Percentiles rank a stretch among this genome's conserved stretches.
phyloP scores from a whole-genome alignment of 257 asterid genomes.

The Coffea canephora region DNA sequence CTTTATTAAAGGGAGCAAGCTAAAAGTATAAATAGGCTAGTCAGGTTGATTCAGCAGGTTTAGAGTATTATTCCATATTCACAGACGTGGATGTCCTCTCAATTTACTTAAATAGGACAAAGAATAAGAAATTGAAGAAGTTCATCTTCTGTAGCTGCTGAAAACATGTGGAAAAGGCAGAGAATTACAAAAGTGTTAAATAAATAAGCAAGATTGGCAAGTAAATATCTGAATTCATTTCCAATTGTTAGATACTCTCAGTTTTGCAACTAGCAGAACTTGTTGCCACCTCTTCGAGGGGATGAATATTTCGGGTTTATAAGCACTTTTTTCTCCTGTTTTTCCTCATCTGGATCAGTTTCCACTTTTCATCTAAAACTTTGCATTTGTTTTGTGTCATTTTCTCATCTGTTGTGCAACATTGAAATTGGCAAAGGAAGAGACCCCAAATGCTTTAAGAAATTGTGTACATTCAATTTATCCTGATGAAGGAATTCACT shows the following conservation, averaged over 20 bases:
- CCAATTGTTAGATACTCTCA: neutral
- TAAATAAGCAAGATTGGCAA: neutral
- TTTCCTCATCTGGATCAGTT: neutral
- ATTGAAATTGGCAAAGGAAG: neutral
- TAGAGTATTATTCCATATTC: neutral
- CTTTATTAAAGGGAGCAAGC: neutral
- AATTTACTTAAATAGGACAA: neutral
- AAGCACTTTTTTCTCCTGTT: neutral
- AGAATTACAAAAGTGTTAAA: neutral
- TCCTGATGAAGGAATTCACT: neutral
- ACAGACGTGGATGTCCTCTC: neutral
- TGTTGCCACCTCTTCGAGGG: neutral
- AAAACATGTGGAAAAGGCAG: neutral
- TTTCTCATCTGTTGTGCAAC: neutral
- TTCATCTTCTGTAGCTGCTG: neutral
- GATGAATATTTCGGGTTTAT: neutral
- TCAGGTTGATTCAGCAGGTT: too few relatives aligned
- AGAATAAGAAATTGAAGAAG: neutral
- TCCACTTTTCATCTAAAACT: neutral
- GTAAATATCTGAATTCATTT: neutral
- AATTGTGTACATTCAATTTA: neutral
- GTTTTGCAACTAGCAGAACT: neutral
- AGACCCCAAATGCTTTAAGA: neutral
- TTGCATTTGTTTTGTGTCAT: neutral
- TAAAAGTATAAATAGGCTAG: neutral